phyloP scores from a whole-genome alignment of 225 moss, liverwort and hornwort species.

The Neckera pumila region DNA sequence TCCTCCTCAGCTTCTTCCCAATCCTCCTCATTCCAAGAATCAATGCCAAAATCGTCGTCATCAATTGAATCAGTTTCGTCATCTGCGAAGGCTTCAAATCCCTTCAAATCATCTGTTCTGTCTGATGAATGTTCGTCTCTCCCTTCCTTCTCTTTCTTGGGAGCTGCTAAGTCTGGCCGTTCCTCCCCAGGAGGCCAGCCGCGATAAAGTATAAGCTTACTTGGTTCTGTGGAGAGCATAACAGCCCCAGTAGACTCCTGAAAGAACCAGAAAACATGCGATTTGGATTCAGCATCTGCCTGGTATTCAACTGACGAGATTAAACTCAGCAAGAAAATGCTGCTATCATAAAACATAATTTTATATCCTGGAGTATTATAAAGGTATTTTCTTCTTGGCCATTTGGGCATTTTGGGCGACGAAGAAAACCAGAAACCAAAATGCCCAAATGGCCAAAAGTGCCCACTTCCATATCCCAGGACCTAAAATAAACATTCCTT shows the following conservation, averaged over 20 bases:
- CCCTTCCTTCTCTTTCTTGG: slow-evolving; percentile 24
- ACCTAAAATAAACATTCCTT: not conserved
- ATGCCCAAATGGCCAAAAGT: not conserved
- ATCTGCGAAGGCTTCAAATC: not conserved
- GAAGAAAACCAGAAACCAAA: no score
- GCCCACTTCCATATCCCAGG: not conserved
- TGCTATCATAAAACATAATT: not conserved
- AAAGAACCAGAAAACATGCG: not conserved
- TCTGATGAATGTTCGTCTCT: slow-evolving; percentile 1
- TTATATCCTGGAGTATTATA: not conserved
- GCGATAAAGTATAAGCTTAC: slow-evolving; percentile 84
- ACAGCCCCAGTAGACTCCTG: slow-evolving; percentile 85
- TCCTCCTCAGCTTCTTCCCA: slow-evolving; percentile 34
- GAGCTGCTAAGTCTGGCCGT: slow-evolving; percentile 36
- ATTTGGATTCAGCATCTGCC: not conserved
- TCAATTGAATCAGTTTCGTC: slow-evolving; percentile 6
- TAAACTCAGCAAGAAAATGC: not conserved
- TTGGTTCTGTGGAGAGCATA: slow-evolving; percentile 72
- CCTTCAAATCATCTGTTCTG: not conserved
- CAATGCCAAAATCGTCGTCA: slow-evolving; percentile 50
- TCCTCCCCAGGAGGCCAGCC: slow-evolving; percentile 81
- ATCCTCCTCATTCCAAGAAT: slow-evolving; percentile 65
- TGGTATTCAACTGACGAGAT: not conserved
- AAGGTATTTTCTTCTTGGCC: not conserved
- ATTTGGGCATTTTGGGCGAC: no score